phyloP scores from a whole-genome alignment of 2,329 filamentous ascomycete species.

The Pseudocercospora crystallina region DNA sequence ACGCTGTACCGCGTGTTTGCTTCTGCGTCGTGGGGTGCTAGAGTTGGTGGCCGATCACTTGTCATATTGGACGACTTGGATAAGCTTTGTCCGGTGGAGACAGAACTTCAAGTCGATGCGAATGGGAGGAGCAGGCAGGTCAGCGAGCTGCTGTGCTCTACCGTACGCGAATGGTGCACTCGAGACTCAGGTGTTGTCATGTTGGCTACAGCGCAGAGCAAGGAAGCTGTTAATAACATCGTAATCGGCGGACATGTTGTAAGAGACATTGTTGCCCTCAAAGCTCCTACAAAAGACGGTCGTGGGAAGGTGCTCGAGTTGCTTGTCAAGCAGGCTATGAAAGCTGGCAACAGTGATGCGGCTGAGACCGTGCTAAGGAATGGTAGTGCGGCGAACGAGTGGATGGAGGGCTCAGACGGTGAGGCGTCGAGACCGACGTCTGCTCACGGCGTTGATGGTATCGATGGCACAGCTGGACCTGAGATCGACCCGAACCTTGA shows the following conservation, averaged over 20 bases:
- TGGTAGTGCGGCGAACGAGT: constrained; percentile 40
- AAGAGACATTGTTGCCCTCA: constrained; percentile 83
- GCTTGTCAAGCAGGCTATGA: constrained; percentile 55
- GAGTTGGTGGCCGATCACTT: constrained; percentile 77
- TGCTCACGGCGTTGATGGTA: constrained; percentile 44
- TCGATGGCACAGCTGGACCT: constrained; percentile 36
- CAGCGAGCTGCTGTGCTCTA: constrained; percentile 81
- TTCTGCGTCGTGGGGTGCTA: constrained; percentile 84
- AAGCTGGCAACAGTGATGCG: constrained; percentile 13
- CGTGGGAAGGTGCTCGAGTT: constrained; percentile 80
- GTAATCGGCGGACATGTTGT: constrained; percentile 90
- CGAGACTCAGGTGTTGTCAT: constrained; percentile 79
- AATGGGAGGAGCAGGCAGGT: constrained; percentile 90
- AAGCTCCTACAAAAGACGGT: constrained; percentile 89
- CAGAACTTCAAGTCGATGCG: constrained; percentile 89
- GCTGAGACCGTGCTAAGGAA: constrained; percentile 14
- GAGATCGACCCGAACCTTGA: constrained; percentile 70
- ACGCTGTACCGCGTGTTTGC: constrained; percentile 81
- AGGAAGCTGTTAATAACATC: constrained; percentile 87
- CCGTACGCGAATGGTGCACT: constrained; percentile 80
- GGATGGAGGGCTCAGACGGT: constrained; percentile 71
- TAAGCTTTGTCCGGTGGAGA: constrained; percentile 88
- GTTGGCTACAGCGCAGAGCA: constrained; percentile 86
- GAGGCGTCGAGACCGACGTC: constrained; percentile 45
- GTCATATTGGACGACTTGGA: constrained; percentile 93